These are phyloP conservation scores for Tuber umbilicatum DNA, from an alignment of 495 filamentous ascomycete species.

Conservation along the genomic window DNA sequence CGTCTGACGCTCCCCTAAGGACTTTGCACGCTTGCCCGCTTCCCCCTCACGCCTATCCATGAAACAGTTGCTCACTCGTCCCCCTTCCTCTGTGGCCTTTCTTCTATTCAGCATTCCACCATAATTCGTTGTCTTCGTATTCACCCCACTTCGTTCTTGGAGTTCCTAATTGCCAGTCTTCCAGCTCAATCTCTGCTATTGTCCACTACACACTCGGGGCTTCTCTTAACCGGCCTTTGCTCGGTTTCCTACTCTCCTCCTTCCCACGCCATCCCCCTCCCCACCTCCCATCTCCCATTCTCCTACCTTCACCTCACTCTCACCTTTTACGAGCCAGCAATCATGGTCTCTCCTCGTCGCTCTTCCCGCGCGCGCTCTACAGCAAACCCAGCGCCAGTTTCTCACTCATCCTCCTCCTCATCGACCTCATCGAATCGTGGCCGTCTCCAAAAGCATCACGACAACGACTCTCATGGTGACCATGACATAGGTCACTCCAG, in stretches of 20 bases:
- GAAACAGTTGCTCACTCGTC: conserved; percentile 3
- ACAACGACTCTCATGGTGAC: conserved; percentile 37
- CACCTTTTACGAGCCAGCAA: conserved; percentile 14
- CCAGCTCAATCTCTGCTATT: neutral
- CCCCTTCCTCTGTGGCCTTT: conserved; percentile 5
- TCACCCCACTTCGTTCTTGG: conserved; percentile 17
- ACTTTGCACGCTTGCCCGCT: neutral
- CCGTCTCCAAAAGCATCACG: conserved; percentile 34
- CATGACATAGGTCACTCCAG: conserved; percentile 55
- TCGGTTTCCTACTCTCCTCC: conserved; percentile 17
- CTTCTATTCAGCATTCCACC: conserved; percentile 49
- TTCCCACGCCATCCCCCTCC: conserved; percentile 8
- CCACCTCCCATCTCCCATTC: conserved; percentile 16
- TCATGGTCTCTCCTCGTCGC: conserved; percentile 64
- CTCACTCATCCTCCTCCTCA: conserved; percentile 71
- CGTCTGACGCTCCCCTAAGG: neutral
- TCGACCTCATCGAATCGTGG: conserved; percentile 57
- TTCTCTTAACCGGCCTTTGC: neutral
- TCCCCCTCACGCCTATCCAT: conserved; percentile 4
- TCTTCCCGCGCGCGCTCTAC: conserved; percentile 83
- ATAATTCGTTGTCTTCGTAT: conserved; percentile 23
- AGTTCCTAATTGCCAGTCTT: neutral
- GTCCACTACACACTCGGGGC: neutral
- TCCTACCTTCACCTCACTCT: conserved; percentile 10
- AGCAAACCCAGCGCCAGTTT: conserved; percentile 45